Percentiles rank a stretch among this genome's conserved stretches.
Evolutionary conservation across 495 filamentous ascomycete genomes (phyloP).

Genomic region (Astrocystis sublimbata): DNA sequence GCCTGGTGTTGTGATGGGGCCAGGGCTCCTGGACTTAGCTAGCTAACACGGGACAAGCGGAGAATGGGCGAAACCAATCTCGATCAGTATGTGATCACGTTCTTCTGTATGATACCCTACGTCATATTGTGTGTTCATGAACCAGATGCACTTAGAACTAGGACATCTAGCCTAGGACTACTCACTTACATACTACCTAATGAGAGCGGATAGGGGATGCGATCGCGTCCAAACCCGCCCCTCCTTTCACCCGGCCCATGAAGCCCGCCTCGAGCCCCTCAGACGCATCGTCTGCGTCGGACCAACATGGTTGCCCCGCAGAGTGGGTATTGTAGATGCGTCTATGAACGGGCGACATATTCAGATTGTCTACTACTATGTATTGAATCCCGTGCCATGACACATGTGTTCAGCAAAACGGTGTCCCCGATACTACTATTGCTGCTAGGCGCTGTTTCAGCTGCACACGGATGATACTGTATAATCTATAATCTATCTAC

Average conservation of each 20-base stretch:
- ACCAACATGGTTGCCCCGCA: background rate
- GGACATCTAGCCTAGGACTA: constrained; percentile 10
- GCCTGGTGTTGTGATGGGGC: background rate
- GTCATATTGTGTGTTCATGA: constrained; percentile 1
- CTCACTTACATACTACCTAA: too few relatives aligned
- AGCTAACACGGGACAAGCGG: background rate
- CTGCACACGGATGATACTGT: background rate
- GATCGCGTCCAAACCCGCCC: background rate
- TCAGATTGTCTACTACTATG: too few relatives aligned
- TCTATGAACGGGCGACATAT: too few relatives aligned
- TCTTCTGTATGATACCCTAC: background rate
- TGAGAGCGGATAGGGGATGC: constrained; percentile 18
- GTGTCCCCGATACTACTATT: background rate
- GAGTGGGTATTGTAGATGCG: background rate
- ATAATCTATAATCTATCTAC: too few relatives aligned
- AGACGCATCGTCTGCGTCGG: too few relatives aligned
- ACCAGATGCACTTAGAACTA: constrained; percentile 13
- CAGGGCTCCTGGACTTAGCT: background rate
- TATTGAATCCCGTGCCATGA: background rate
- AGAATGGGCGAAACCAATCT: constrained; percentile 6
- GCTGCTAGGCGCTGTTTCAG: background rate
- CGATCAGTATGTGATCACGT: background rate
- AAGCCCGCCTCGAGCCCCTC: too few relatives aligned
- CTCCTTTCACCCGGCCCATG: background rate
- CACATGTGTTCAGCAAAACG: background rate